A percentile compares a stretch with the other conserved stretches of the same genome.
Evolutionary conservation across 352 stramenopile genomes (phyloP).

Genomic region (Discostella stelligera): DNA sequence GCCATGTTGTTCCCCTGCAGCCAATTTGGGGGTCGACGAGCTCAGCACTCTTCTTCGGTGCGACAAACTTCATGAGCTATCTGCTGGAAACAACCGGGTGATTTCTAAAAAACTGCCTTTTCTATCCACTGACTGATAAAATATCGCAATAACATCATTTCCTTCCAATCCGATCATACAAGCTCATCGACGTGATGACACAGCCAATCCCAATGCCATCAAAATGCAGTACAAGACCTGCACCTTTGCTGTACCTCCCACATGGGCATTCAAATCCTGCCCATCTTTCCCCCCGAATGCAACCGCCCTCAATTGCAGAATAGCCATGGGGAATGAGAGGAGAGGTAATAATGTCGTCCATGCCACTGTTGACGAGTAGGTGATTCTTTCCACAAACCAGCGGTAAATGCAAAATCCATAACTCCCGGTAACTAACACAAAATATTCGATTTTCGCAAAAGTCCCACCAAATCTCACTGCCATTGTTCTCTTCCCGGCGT

Average conservation of each 20-base stretch:
- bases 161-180: neutral
- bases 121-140: too few relatives aligned
- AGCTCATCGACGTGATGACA: conserved; percentile 4
- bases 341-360: conserved; percentile 58
- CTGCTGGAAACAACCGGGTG: too few relatives aligned
- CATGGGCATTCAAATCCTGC: conserved; percentile 70
- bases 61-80: too few relatives aligned
- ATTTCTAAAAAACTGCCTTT: too few relatives aligned
- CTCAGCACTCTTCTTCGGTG: too few relatives aligned
- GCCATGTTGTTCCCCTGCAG: too few relatives aligned
- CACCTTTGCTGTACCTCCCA: conserved; percentile 75
- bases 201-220: conserved; percentile 32
- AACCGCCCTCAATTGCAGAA: conserved; percentile 61
- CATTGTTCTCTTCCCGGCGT: conserved; percentile 69
- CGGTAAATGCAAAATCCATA: conserved; percentile 56
- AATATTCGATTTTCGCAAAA: conserved; percentile 71
- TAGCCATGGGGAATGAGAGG: conserved; percentile 62
- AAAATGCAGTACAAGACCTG: conserved; percentile 81
- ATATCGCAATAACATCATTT: too few relatives aligned
- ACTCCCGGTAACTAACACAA: conserved; percentile 47
- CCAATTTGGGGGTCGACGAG: too few relatives aligned
- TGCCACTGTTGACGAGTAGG: conserved; percentile 4
- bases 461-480: conserved; percentile 76
- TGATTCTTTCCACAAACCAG: conserved; percentile 8
- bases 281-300: conserved; percentile 70